These are phyloP conservation scores for Vaccinium myrtillus DNA, from an alignment of 148 eudicot species.

Conservation along the genomic window DNA sequence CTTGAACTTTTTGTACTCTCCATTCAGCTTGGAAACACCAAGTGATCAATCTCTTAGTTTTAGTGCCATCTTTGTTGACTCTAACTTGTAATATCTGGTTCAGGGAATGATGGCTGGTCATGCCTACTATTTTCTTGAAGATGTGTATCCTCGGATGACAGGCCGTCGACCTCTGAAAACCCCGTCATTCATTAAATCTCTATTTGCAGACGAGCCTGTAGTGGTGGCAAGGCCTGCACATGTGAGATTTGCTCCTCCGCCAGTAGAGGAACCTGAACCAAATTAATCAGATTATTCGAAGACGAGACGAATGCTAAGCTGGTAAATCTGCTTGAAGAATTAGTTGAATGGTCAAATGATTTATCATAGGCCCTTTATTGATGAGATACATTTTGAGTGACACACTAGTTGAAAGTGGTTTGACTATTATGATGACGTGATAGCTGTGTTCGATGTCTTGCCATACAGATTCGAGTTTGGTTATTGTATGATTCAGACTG, in stretches of 20 bases:
- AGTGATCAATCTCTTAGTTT: not conserved
- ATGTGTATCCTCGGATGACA: constrained; percentile 91
- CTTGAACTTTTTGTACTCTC: not conserved
- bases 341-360: not conserved
- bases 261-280: constrained; percentile 33
- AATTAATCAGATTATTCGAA: constrained; percentile 10
- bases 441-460: not conserved
- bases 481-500: constrained; percentile 11
- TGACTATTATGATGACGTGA: not conserved
- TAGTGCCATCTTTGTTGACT: not conserved
- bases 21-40: not conserved
- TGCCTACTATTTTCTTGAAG: constrained; percentile 93
- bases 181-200: constrained; percentile 62
- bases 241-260: constrained; percentile 77
- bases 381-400: not conserved
- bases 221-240: constrained; percentile 72
- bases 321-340: not conserved
- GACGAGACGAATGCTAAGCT: not conserved
- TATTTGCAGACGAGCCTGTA: constrained; percentile 90
- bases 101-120: constrained; percentile 99
- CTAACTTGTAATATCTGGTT: constrained; percentile 1
- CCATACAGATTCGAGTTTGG: not conserved
- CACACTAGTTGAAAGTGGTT: not conserved
- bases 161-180: constrained; percentile 88
- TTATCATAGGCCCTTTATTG: not conserved